Percentiles rank a stretch among this genome's conserved stretches.
phyloP scores from a whole-genome alignment of 305 asterid species.

The Rubia tinctorum region DNA sequence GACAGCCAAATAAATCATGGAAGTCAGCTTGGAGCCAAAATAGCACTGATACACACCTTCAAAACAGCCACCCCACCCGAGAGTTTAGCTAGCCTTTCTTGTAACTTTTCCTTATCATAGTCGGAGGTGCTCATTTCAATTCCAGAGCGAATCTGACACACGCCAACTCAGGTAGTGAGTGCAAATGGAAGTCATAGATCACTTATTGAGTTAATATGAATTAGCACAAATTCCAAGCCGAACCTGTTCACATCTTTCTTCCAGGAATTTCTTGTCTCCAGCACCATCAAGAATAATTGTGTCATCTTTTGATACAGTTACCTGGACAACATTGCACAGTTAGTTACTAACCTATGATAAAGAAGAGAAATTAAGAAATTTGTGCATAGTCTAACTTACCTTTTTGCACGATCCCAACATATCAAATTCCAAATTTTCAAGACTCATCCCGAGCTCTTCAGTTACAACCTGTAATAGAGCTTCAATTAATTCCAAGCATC shows the following conservation, averaged over 20 bases:
- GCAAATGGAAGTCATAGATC: background rate
- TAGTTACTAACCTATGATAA: background rate
- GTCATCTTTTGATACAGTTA: slow-evolving; percentile 41
- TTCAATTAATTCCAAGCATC: background rate
- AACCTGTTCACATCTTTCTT: slow-evolving; percentile 93
- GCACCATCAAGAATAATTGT: slow-evolving; percentile 75
- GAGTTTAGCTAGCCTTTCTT: slow-evolving; percentile 77
- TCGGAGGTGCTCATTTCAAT: slow-evolving; percentile 83
- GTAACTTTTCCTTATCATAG: slow-evolving; percentile 90
- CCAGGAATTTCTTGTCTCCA: slow-evolving; percentile 79
- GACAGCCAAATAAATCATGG: background rate
- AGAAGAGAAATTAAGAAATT: background rate
- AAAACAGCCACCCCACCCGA: slow-evolving; percentile 80
- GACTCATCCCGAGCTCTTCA: slow-evolving; percentile 51
- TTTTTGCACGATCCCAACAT: slow-evolving; percentile 60
- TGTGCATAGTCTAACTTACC: slow-evolving; percentile 21
- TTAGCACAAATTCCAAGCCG: background rate
- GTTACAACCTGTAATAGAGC: slow-evolving; percentile 37
- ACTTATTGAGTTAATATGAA: background rate
- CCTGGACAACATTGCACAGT: slow-evolving; percentile 19
- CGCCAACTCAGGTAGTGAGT: background rate
- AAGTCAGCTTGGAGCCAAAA: background rate
- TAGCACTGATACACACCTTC: slow-evolving; percentile 39
- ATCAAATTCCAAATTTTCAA: slow-evolving; percentile 43
- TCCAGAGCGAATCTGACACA: slow-evolving; percentile 59